A percentile compares a stretch with the other conserved stretches of the same genome.
phyloP scores from a whole-genome alignment of 1,284 basidiomycete genomes.

The Porodaedalea pini region DNA sequence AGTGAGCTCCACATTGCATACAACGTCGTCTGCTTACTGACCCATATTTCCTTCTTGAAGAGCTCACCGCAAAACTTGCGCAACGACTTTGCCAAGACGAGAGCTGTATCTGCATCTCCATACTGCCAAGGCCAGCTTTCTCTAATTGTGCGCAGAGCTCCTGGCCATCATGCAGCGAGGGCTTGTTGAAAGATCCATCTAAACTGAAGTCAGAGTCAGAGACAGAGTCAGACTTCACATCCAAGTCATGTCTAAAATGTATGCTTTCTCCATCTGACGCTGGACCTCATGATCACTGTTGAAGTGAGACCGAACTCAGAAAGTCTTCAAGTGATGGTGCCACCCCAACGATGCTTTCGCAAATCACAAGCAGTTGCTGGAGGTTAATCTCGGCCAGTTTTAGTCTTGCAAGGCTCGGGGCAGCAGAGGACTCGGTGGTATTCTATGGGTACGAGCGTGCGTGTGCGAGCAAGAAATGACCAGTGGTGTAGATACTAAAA shows the following conservation, averaged over 20 bases:
- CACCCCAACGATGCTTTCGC: constrained; percentile 21
- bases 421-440: too few species aligned
- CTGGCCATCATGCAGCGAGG: background rate
- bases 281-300: constrained; percentile 17
- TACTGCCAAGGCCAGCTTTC: background rate
- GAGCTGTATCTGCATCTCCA: background rate
- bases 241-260: background rate
- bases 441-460: too few species aligned
- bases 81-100: background rate
- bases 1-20: background rate
- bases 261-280: background rate
- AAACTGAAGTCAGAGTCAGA: background rate
- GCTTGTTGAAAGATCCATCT: background rate
- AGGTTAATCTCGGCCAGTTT: too few species aligned
- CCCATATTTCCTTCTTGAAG: background rate
- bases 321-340: constrained; percentile 24
- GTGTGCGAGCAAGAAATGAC: too few species aligned
- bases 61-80: constrained; percentile 1
- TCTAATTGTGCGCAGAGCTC: background rate
- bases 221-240: background rate
- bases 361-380: too few species aligned
- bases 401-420: too few species aligned
- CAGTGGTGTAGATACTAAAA: too few species aligned
- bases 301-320: constrained; percentile 21
- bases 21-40: background rate